These are phyloP conservation scores for Hypholoma fasciculare DNA, from an alignment of 768 basidiomycete genomes.

Conservation along the genomic window DNA sequence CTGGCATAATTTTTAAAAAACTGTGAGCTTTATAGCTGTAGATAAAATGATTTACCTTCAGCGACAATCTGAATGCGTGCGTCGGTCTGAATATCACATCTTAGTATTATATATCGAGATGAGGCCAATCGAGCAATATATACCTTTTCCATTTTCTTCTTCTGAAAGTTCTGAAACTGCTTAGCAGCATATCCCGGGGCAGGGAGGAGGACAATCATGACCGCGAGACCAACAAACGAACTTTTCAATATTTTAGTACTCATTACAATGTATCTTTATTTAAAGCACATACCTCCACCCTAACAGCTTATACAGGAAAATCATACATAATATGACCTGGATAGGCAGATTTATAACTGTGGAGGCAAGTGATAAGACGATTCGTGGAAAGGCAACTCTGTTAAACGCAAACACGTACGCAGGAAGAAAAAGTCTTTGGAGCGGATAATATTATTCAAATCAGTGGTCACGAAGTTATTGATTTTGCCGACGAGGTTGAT, in stretches of 20 bases:
- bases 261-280: no score
- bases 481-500: slow-evolving; percentile 56
- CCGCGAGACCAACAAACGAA: slow-evolving; percentile 55
- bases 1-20: slow-evolving; percentile 25
- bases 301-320: no score
- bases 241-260: slow-evolving; percentile 14
- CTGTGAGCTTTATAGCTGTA: background rate
- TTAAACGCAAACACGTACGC: background rate
- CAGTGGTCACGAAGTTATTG: slow-evolving; percentile 72
- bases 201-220: slow-evolving; percentile 55
- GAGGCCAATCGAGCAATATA: background rate
- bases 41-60: slow-evolving; percentile 40
- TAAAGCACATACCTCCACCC: no score
- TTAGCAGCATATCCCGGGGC: slow-evolving; percentile 58
- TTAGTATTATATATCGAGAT: background rate
- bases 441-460: slow-evolving; percentile 35
- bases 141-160: slow-evolving; percentile 46
- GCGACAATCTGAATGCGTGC: slow-evolving; percentile 61
- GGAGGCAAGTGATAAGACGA: background rate
- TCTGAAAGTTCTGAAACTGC: slow-evolving; percentile 45
- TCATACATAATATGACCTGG: no score
- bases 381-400: background rate
- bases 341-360: no score
- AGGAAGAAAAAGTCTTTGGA: background rate
- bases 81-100: slow-evolving; percentile 33